phyloP scores from a whole-genome alignment of 148 eudicot genomes.

The Pouteria glomerata region DNA sequence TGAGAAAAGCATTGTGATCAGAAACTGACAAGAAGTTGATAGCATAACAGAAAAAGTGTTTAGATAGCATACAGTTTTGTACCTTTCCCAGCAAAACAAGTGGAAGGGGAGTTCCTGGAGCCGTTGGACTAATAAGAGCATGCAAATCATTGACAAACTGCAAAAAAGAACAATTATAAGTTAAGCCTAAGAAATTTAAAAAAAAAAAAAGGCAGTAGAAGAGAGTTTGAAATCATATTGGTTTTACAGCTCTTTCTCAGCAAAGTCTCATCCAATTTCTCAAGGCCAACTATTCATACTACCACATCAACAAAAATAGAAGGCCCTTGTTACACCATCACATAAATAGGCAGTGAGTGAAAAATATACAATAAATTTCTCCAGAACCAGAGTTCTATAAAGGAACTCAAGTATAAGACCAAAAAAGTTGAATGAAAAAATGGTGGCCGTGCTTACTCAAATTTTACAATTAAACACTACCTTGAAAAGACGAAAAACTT shows the following conservation, averaged over 20 bases:
- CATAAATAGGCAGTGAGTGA: background rate
- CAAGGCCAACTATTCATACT: background rate
- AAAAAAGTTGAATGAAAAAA: background rate
- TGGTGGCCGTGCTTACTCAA: background rate
- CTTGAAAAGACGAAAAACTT: constrained; percentile 98
- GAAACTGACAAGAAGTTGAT: background rate
- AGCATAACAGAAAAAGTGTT: background rate
- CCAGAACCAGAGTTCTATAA: background rate
- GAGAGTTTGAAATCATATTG: background rate
- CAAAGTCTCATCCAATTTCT: constrained; percentile 3
- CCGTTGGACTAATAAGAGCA: constrained; percentile 76
- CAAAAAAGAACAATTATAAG: constrained; percentile 6
- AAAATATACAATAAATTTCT: background rate
- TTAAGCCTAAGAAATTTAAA: too few relatives aligned
- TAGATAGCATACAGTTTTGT: constrained; percentile 6
- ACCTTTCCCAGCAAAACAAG: constrained; percentile 89
- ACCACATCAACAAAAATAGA: background rate
- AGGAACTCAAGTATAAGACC: background rate
- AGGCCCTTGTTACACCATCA: background rate
- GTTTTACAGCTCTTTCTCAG: background rate
- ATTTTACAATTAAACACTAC: constrained; percentile 25
- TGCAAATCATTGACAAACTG: constrained; percentile 98
- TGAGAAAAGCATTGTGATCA: constrained; percentile 29
- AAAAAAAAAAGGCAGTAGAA: background rate
- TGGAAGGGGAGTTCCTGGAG: constrained; percentile 93